These are phyloP conservation scores for Infundibulicybe gibba DNA, from an alignment of 768 basidiomycete species.

Conservation along the genomic window DNA sequence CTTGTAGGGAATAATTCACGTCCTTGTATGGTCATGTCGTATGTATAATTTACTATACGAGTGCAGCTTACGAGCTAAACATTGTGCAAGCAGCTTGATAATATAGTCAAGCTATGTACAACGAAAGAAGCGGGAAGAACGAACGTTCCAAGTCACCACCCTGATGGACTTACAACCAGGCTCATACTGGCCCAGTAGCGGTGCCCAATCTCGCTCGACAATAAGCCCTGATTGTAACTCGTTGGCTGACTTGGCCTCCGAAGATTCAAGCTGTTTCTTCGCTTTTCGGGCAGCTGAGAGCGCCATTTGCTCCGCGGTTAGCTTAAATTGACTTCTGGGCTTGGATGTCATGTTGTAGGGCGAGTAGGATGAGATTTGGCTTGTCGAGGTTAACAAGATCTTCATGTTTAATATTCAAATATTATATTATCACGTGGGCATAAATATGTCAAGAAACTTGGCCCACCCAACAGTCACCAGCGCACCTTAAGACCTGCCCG, in stretches of 20 bases:
- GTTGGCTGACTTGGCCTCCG: slow-evolving; percentile 5
- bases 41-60: background rate
- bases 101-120: slow-evolving; percentile 7
- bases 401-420: too few relatives aligned
- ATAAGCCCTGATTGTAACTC: slow-evolving; percentile 21
- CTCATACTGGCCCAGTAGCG: slow-evolving; percentile 15
- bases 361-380: too few relatives aligned
- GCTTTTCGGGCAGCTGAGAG: slow-evolving; percentile 49
- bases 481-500: too few relatives aligned
- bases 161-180: slow-evolving; percentile 31
- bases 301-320: slow-evolving; percentile 54
- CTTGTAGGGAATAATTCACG: slow-evolving; percentile 83
- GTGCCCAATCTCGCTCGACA: slow-evolving; percentile 37
- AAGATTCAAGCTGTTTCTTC: slow-evolving; percentile 21
- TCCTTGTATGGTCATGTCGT: slow-evolving; percentile 37
- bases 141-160: slow-evolving; percentile 82
- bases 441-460: too few relatives aligned
- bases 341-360: slow-evolving; percentile 6
- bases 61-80: slow-evolving; percentile 65
- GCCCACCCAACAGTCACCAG: too few relatives aligned
- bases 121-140: slow-evolving; percentile 25
- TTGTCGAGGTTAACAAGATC: too few relatives aligned
- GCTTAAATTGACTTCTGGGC: slow-evolving; percentile 12
- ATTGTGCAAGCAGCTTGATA: slow-evolving; percentile 70
- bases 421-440: too few relatives aligned